A percentile compares a stretch with the other conserved stretches of the same genome.
These are phyloP conservation scores for Saxophila tyrrhenica DNA, from an alignment of 495 filamentous ascomycete genomes.

Conservation along the genomic window DNA sequence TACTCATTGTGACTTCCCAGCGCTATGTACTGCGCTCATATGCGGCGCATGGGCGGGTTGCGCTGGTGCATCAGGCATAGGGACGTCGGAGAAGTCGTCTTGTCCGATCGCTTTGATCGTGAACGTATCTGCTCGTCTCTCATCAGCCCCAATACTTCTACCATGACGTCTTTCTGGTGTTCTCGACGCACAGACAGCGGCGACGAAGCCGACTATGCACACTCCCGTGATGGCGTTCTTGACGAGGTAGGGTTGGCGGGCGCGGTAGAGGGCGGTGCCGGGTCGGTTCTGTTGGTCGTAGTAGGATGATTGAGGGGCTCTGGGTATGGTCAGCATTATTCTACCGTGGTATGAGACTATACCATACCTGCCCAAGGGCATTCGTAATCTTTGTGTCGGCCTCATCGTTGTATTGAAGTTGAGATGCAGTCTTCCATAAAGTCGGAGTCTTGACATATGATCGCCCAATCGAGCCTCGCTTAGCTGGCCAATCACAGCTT, in stretches of 20 bases:
- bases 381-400: background rate
- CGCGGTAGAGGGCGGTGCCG: conserved; percentile 74
- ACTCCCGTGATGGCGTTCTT: conserved; percentile 73
- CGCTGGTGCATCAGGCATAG: conserved; percentile 59
- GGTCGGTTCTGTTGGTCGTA: conserved; percentile 77
- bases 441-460: background rate
- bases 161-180: too few species aligned
- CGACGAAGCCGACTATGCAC: conserved; percentile 53
- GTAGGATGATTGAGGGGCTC: conserved; percentile 67
- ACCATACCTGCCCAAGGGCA: conserved; percentile 10
- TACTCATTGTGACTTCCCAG: conserved; percentile 6
- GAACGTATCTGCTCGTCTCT: conserved; percentile 53
- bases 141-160: background rate
- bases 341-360: too few species aligned
- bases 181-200: conserved; percentile 64
- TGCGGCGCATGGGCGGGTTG: conserved; percentile 28
- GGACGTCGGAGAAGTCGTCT: conserved; percentile 96
- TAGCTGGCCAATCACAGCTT: too few species aligned
- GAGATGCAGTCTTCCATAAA: too few species aligned
- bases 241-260: conserved; percentile 80
- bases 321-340: conserved; percentile 29
- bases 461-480: too few species aligned
- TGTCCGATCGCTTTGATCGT: conserved; percentile 84
- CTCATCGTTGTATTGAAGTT: background rate
- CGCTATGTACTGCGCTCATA: conserved; percentile 10